Evolutionary conservation across 306 rosid genomes (phyloP), one percentile per base, ranked within the genome.

Genomic region (Inga oerstediana): DNA sequence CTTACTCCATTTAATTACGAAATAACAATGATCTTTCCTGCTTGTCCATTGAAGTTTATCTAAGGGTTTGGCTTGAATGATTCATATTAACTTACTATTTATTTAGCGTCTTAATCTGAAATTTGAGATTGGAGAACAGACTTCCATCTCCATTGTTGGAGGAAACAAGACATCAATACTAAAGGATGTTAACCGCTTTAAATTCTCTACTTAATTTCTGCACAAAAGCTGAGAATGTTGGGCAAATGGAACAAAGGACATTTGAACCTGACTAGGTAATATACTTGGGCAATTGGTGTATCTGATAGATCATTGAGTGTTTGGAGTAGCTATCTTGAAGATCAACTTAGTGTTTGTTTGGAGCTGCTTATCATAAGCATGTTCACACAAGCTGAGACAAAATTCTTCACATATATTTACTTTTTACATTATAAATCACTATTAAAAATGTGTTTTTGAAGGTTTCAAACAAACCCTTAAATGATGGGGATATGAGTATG

Each of bases 11-110:
- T 22, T 65, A 65, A 65, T 65, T 15, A 65, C 10, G 11, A 65
- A 13, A 65, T 65, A 15, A 34, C 20, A 5, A 32, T 27, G 71
- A 14, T 65, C 44, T 32, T 65, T 64, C 19, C 39, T 64, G 81
- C 75, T 77, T 49, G 54, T 79, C 56, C 76, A 37, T 59, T 69
- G 32, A 69, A 16, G 66, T 76, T 74, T 27, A 74, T 17, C 75
- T 32, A 65, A 51, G 77, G 35, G 32, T 76, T 79, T 83, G 80
- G 37, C 17, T 86, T 85, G 66, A 15, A 24, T 78, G 22, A 45
- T 85, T 49, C 45, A 3, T 8, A 8, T 74, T 10, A 22, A 14
- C 41, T 72, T 51, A 48, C 74, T 43, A 54, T 14, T 48, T 37
- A 20, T 39, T 39, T 39, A 39, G n/a, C 54, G 34, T 72, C 52